phyloP scores from a whole-genome alignment of 106 monocot species.

The Dactylorhiza incarnata region DNA sequence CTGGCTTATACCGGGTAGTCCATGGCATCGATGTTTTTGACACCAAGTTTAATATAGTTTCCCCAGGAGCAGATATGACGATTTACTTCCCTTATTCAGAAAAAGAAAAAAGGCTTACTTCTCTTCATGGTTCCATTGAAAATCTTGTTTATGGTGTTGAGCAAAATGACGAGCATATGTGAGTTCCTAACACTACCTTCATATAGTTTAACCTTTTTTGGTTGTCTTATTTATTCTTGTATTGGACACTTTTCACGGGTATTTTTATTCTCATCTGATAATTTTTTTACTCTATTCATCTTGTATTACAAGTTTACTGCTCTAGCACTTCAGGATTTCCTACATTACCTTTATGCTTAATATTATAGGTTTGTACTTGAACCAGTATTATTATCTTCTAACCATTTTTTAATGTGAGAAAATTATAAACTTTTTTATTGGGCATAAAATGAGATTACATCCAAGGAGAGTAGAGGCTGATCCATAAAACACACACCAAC shows the following conservation, averaged over 20 bases:
- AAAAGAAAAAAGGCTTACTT: slow-evolving; percentile 69
- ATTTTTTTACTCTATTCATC: not conserved
- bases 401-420: not conserved
- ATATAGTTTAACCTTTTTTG: not conserved
- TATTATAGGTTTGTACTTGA: not conserved
- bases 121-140: slow-evolving; percentile 79
- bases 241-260: not conserved
- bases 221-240: not conserved
- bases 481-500: no score
- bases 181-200: slow-evolving; percentile 15
- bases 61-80: slow-evolving; percentile 81
- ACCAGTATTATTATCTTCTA: not conserved
- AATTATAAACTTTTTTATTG: not conserved
- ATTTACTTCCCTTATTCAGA: slow-evolving; percentile 88
- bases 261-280: not conserved
- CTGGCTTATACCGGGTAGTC: slow-evolving; percentile 78
- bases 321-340: not conserved
- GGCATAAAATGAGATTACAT: no score
- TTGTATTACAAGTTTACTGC: not conserved
- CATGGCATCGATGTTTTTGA: slow-evolving; percentile 98
- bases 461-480: no score
- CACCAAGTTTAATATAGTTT: slow-evolving; percentile 97
- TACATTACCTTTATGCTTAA: not conserved
- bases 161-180: slow-evolving; percentile 86
- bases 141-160: slow-evolving; percentile 54